These are phyloP conservation scores for Deakozyma indianensis DNA, from an alignment of 805 yeast species.

Conservation along the genomic window DNA sequence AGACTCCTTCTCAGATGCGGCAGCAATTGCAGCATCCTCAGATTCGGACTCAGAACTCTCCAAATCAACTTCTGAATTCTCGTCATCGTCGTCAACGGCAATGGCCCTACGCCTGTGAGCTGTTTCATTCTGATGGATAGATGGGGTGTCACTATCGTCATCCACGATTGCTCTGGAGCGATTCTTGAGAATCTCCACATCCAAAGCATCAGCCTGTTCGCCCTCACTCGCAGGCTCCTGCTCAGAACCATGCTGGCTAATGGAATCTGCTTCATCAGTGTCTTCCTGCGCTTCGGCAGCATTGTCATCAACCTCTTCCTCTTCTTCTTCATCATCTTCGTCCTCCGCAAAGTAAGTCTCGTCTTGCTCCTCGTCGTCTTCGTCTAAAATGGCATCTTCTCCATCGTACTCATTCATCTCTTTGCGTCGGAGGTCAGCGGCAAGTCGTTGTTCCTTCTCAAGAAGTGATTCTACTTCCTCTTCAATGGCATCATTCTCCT, in stretches of 20 bases:
- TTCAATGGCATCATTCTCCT: slow-evolving; percentile 2
- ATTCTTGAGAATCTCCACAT: too few species aligned
- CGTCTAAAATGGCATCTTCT: slow-evolving; percentile 3
- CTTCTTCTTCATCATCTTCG: slow-evolving; percentile 6
- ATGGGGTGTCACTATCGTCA: not conserved
- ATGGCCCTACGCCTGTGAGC: too few species aligned
- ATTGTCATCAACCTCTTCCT: not conserved
- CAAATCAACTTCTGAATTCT: too few species aligned
- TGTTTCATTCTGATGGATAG: too few species aligned
- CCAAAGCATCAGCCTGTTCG: too few species aligned
- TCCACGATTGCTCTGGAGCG: too few species aligned
- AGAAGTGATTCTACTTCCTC: slow-evolving; percentile 8
- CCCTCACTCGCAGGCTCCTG: too few species aligned
- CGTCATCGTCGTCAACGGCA: too few species aligned
- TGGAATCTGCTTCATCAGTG: too few species aligned
- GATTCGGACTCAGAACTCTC: too few species aligned
- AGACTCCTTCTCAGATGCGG: not conserved
- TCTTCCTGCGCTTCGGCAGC: not conserved
- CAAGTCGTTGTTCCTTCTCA: slow-evolving; percentile 9
- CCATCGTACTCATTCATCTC: slow-evolving; percentile 3
- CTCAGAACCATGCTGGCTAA: too few species aligned
- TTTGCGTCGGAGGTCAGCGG: slow-evolving; percentile 6
- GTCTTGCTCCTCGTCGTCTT: slow-evolving; percentile 3
- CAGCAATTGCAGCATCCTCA: not conserved
- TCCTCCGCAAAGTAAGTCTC: slow-evolving; percentile 4